These are phyloP conservation scores for Solanum chacoense DNA, from an alignment of 305 asterid genomes.

Conservation along the genomic window DNA sequence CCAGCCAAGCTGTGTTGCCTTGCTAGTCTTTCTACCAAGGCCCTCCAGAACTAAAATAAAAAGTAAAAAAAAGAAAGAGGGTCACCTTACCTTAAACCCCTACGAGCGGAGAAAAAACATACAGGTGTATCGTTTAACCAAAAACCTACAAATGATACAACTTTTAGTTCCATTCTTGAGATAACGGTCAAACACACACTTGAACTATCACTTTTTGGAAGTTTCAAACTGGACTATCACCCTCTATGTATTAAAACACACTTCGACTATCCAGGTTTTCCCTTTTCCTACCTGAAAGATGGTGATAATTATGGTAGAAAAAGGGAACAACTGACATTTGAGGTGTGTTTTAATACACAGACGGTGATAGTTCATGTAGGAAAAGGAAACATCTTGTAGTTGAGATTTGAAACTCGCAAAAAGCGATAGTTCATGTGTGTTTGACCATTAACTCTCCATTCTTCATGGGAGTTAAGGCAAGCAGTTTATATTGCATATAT, in stretches of 20 bases:
- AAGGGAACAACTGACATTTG: background rate
- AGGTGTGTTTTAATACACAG: background rate
- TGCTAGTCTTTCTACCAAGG: background rate
- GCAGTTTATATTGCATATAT: too few species aligned
- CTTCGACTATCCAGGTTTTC: too few species aligned
- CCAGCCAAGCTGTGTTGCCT: background rate
- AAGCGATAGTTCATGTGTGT: background rate
- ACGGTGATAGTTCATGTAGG: background rate
- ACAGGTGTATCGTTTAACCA: accelerated
- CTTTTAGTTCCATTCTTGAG: too few species aligned
- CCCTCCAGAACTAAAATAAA: background rate
- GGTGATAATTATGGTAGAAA: background rate
- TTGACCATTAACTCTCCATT: background rate
- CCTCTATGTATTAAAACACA: too few species aligned
- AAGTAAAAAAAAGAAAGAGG: background rate
- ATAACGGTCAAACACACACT: too few species aligned
- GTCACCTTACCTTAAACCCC: background rate
- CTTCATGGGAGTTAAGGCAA: too few species aligned
- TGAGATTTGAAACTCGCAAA: background rate
- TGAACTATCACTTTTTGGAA: too few species aligned
- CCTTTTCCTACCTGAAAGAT: background rate
- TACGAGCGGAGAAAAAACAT: background rate
- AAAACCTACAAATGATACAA: too few species aligned
- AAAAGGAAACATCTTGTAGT: background rate
- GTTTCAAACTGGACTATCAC: too few species aligned